Evolutionary conservation across 495 filamentous ascomycete species (phyloP), one percentile per base, ranked within the genome.

Genomic region (Hypoxylon perforatum): DNA sequence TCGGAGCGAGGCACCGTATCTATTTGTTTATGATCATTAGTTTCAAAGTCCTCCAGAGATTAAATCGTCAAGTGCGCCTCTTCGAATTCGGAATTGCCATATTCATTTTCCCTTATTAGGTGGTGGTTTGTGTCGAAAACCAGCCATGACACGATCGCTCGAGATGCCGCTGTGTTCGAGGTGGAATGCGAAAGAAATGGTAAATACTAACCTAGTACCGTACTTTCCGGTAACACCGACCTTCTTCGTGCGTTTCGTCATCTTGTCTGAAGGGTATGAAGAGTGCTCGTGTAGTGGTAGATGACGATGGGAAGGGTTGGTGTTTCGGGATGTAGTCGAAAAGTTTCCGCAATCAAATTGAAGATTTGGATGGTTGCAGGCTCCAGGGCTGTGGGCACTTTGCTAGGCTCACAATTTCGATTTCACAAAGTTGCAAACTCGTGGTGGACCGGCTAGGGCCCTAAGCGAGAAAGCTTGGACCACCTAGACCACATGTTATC

Each of bases 1-100:
- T 85, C 95, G 92, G 82, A 99, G 92, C 76, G 95, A 99, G 80
- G 95, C 95, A 90, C 95, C 95, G 83, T 99, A 99, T 90, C 95
- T 69, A 47, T 50, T 63, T 21, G 42, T 48, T 50, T 30, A 55
- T 3, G 5, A 36, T 60, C 10, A 45, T 69, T 23, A 69, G 65
- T 11, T n/a, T n/a, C 14, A 5, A 21, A 18, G 11, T 33, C 36
- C 41, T 10, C 21, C 4, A 45, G 14, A 15, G 18, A 49, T 14
- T n/a, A 9, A 11, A 21, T 33, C 50, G 5, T 14, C 14, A 36
- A 14, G 17, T 46, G 28, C 25, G n/a, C 8, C 21, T 50, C 22
- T 25, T 51, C 33, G 21, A 30, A 0, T 25, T 36, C 30, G 21
- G 9, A 19, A 21, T 49, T 19, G 14, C 12, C 15, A 41, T 2